These are phyloP conservation scores for Stagonosporopsis chrysanthemi DNA, from an alignment of 2,329 filamentous ascomycete species.

Conservation along the genomic window DNA sequence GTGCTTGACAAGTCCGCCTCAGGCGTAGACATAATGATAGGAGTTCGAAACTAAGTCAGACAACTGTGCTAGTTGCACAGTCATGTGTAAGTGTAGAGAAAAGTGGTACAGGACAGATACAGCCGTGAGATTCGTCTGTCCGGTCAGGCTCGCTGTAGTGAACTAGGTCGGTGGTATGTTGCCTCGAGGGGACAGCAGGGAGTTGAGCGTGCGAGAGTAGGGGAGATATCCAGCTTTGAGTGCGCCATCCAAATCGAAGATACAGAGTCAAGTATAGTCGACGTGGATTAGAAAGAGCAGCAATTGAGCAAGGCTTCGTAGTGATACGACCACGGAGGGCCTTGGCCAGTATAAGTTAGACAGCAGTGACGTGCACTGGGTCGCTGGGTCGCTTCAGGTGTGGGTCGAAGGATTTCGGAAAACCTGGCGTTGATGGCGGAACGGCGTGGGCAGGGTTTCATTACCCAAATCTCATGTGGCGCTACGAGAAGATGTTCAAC, in stretches of 20 bases:
- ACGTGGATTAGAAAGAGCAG: not conserved
- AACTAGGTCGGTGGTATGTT: slow-evolving; percentile 44
- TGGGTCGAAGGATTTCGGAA: slow-evolving; percentile 20
- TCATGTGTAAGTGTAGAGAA: slow-evolving; percentile 13
- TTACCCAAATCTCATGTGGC: slow-evolving; percentile 4
- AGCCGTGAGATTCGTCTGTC: not conserved
- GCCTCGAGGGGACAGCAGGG: slow-evolving; percentile 31
- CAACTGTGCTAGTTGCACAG: slow-evolving; percentile 14
- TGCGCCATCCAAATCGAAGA: slow-evolving; percentile 45
- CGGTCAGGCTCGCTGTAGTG: slow-evolving; percentile 46
- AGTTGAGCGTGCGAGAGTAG: slow-evolving; percentile 7
- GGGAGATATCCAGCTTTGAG: slow-evolving; percentile 26
- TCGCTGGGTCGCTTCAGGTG: slow-evolving; percentile 18
- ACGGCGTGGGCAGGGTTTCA: slow-evolving; percentile 7
- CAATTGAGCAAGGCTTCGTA: not conserved
- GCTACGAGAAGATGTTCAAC: slow-evolving; percentile 13
- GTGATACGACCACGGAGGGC: slow-evolving; percentile 8
- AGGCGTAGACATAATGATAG: slow-evolving; percentile 36
- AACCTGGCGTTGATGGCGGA: slow-evolving; percentile 17
- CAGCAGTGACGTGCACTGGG: slow-evolving; percentile 17
- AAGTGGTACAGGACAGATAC: not conserved
- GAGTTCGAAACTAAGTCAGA: slow-evolving; percentile 5
- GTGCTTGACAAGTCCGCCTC: slow-evolving; percentile 25
- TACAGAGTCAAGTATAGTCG: not conserved
- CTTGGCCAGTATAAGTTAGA: slow-evolving; percentile 12